Percentiles rank a stretch among this genome's conserved stretches.
These are phyloP conservation scores for Tetrahymena malaccensis DNA, from an alignment of 73 alveolate genomes.

Conservation along the genomic window DNA sequence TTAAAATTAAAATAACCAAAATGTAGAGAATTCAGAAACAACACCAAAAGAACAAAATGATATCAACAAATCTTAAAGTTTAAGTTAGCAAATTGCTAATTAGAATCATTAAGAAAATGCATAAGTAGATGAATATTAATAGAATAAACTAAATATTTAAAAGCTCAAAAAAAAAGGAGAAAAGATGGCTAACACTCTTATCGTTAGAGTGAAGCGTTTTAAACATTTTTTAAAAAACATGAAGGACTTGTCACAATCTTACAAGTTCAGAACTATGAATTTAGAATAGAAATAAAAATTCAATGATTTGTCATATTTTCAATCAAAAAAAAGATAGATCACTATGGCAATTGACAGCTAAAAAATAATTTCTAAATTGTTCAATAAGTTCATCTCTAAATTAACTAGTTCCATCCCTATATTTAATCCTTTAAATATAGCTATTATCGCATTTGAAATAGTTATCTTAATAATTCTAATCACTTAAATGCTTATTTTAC, in stretches of 20 bases:
- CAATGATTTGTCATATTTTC: background rate
- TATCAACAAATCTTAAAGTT: background rate
- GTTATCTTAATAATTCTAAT: background rate
- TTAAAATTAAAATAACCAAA: no score
- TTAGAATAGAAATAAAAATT: background rate
- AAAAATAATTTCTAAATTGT: background rate
- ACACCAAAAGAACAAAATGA: background rate
- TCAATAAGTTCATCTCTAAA: background rate
- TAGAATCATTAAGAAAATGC: background rate
- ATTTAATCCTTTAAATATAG: background rate
- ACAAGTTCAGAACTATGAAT: background rate
- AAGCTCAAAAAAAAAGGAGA: background rate
- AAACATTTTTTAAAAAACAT: background rate
- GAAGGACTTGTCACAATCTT: background rate
- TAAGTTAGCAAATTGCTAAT: background rate
- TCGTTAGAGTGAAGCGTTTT: background rate
- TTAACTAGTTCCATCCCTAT: background rate
- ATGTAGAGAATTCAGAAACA: background rate
- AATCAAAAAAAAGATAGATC: background rate
- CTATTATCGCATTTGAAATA: background rate
- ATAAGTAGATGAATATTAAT: background rate
- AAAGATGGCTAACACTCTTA: background rate
- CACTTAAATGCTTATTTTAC: background rate
- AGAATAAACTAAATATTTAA: background rate
- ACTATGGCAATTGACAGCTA: background rate